These are phyloP conservation scores for Aspergillus sp. DNA, from an alignment of 2,329 filamentous ascomycete species.

Conservation along the genomic window DNA sequence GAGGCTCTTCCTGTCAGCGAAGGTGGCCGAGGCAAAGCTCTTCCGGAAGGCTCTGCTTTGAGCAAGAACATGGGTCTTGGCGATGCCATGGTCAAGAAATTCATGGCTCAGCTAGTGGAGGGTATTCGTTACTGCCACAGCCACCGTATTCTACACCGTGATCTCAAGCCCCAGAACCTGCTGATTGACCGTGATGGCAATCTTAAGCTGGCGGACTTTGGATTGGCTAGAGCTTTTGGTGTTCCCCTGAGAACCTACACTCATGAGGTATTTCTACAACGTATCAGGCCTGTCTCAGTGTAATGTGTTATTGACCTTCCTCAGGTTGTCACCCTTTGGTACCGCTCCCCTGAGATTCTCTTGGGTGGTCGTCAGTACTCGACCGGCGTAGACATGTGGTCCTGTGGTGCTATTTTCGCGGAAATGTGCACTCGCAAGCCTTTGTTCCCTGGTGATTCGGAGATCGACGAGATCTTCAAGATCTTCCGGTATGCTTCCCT, in stretches of 20 bases:
- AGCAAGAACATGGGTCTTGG: slow-evolving; percentile 71
- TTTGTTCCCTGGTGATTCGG: slow-evolving; percentile 87
- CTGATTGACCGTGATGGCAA: slow-evolving; percentile 85
- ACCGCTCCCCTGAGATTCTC: slow-evolving; percentile 85
- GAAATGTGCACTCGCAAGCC: slow-evolving; percentile 96
- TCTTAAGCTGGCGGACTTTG: slow-evolving; percentile 88
- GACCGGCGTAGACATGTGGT: slow-evolving; percentile 96
- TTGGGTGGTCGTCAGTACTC: slow-evolving; percentile 90
- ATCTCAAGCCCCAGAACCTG: slow-evolving; percentile 88
- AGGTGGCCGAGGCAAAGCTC: slow-evolving; percentile 79
- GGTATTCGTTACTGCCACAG: slow-evolving; percentile 87
- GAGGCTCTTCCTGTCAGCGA: slow-evolving; percentile 82
- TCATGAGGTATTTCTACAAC: slow-evolving; percentile 64
- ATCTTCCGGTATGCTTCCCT: slow-evolving; percentile 71
- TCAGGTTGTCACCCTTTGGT: slow-evolving; percentile 88
- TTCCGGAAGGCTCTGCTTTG: slow-evolving; percentile 73
- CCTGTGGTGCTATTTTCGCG: slow-evolving; percentile 88
- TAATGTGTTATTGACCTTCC: slow-evolving; percentile 13
- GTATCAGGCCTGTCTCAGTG: not conserved
- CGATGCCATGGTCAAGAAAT: slow-evolving; percentile 83
- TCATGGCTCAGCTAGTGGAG: slow-evolving; percentile 84
- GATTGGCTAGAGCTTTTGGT: slow-evolving; percentile 84
- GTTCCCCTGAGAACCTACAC: slow-evolving; percentile 90
- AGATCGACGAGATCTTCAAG: slow-evolving; percentile 94
- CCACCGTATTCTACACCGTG: slow-evolving; percentile 82